phyloP scores from a whole-genome alignment of 441 rosid genomes.

The Melastoma candidum region DNA sequence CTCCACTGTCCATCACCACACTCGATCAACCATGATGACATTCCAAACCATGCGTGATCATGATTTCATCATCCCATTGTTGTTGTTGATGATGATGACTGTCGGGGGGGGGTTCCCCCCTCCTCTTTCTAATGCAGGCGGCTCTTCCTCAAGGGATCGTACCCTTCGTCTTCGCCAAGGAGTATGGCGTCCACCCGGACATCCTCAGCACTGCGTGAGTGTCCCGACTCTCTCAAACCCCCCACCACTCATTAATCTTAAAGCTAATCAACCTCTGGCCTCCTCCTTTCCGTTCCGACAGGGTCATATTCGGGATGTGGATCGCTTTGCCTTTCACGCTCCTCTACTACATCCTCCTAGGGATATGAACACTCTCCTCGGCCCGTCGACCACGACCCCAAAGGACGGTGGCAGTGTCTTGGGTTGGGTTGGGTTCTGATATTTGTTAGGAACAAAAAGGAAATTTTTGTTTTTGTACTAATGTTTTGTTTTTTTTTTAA shows the following conservation, averaged over 20 bases:
- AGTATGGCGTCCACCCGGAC: slow-evolving; percentile 67
- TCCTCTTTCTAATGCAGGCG: slow-evolving; percentile 30
- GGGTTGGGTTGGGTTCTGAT: too few relatives aligned
- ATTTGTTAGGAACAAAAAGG: too few relatives aligned
- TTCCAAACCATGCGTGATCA: too few relatives aligned
- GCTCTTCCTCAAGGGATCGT: slow-evolving; percentile 83
- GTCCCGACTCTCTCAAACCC: background rate
- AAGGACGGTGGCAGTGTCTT: background rate
- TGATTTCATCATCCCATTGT: background rate
- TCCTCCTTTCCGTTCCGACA: slow-evolving; percentile 13
- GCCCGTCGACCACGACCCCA: too few relatives aligned
- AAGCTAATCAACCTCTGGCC: background rate
- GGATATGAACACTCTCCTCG: slow-evolving; percentile 23
- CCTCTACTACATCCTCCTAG: slow-evolving; percentile 64
- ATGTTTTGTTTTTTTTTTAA: background rate
- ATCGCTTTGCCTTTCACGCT: slow-evolving; percentile 72
- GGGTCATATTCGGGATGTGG: slow-evolving; percentile 77
- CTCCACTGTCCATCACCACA: background rate
- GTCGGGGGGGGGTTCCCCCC: too few relatives aligned
- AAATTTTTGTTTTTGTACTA: slow-evolving; percentile 1
- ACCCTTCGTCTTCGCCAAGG: slow-evolving; percentile 83
- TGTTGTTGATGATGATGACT: background rate
- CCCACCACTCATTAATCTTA: background rate
- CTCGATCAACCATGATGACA: too few relatives aligned
- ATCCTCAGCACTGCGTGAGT: slow-evolving; percentile 78